A percentile compares a stretch with the other conserved stretches of the same genome.
Conservation (phyloP, 2,329 filamentous ascomycete species). For the Trichoderma cornu-damae region DNA sequence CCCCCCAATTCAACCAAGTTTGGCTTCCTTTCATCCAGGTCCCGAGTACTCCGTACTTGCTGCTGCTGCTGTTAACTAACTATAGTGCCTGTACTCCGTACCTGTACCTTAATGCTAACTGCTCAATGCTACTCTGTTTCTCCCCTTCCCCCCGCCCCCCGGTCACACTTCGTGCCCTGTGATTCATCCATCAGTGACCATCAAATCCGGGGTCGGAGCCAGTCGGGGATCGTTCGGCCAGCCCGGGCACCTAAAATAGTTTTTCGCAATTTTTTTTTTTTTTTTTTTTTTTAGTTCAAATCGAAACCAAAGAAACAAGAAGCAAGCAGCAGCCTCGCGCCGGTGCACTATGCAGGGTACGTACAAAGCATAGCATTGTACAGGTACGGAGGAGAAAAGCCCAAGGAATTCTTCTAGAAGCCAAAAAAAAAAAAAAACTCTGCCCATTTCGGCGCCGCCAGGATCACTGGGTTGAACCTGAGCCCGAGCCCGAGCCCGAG, state of each 20-base stretch:
- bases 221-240: slow-evolving; percentile 7
- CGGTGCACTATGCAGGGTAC: not conserved
- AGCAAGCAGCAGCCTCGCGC: no score
- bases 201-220: slow-evolving; percentile 6
- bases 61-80: no score
- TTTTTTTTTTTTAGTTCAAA: no score
- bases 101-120: no score
- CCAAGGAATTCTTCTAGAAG: no score
- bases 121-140: no score
- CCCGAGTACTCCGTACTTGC: not conserved
- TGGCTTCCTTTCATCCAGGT: not conserved
- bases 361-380: no score
- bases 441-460: slow-evolving; percentile 1
- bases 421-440: not conserved
- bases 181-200: not conserved
- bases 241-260: not conserved
- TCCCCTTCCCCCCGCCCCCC: no score
- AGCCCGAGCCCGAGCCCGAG: not conserved
- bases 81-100: no score
- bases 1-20: not conserved
- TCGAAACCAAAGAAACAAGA: not conserved
- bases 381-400: no score
- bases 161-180: no score
- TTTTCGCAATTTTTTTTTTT: not conserved
- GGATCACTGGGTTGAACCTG: not conserved